Evolutionary conservation across 331 rosid genomes (phyloP).

Genomic region (Quercus phellos): DNA sequence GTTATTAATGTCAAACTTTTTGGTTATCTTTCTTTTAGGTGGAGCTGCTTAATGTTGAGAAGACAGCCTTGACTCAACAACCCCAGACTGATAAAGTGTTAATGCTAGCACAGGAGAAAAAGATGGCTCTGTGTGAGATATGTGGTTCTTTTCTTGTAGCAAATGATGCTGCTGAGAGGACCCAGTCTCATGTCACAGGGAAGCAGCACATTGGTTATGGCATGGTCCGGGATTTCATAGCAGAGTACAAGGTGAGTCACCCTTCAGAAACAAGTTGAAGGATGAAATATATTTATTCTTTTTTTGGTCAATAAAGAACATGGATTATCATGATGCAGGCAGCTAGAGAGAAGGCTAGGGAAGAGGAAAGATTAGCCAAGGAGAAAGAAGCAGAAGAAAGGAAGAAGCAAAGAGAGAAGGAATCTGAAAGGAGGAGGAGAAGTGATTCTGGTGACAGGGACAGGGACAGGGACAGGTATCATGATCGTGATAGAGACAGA

Average conservation of each 20-base stretch:
- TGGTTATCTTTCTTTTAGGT: slow-evolving; percentile 43
- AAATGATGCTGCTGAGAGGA: slow-evolving; percentile 97
- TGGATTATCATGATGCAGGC: slow-evolving; percentile 40
- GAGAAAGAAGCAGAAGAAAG: slow-evolving; percentile 89
- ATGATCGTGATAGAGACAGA: slow-evolving; percentile 66
- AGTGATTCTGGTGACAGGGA: slow-evolving; percentile 80
- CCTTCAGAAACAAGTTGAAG: slow-evolving; percentile 4
- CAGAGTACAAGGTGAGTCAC: slow-evolving; percentile 64
- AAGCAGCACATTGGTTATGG: slow-evolving; percentile 99
- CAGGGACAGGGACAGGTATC: slow-evolving; percentile 60
- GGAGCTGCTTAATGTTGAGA: slow-evolving; percentile 80
- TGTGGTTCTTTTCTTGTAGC: slow-evolving; percentile 99
- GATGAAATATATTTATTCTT: background rate
- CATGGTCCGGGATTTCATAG: slow-evolving; percentile 90
- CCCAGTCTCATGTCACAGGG: slow-evolving; percentile 94
- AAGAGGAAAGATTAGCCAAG: slow-evolving; percentile 77
- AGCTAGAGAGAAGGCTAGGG: slow-evolving; percentile 75
- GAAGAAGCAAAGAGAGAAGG: slow-evolving; percentile 80
- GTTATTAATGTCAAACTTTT: background rate
- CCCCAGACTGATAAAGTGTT: slow-evolving; percentile 67
- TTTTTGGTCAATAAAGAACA: background rate
- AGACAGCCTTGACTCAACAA: slow-evolving; percentile 64
- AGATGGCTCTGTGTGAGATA: slow-evolving; percentile 95
- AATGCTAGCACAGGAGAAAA: slow-evolving; percentile 91
- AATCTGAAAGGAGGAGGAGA: slow-evolving; percentile 52